These are phyloP conservation scores for Ceratopteris richardii DNA, from an alignment of 75 land plant genomes.

Conservation along the genomic window DNA sequence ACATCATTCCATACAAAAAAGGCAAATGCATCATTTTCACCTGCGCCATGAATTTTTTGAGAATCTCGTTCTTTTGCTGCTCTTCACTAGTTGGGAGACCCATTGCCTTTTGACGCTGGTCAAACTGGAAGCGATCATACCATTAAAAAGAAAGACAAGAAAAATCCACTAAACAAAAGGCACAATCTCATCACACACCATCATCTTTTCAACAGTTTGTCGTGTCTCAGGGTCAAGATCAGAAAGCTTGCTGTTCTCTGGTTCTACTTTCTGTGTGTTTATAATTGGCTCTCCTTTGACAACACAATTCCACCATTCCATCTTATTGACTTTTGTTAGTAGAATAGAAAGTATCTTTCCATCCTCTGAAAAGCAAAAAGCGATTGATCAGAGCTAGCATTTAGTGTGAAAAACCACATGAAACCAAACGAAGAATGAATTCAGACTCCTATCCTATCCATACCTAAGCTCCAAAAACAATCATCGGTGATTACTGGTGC, in stretches of 20 bases:
- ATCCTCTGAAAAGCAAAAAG: conserved; percentile 48
- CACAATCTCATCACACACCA: conserved; percentile 37
- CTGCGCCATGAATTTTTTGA: conserved; percentile 90
- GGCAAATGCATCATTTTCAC: conserved; percentile 21
- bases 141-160: no score
- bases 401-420: no score
- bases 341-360: conserved; percentile 54
- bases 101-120: conserved; percentile 90
- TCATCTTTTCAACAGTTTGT: conserved; percentile 90
- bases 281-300: conserved; percentile 86
- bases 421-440: no score
- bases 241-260: conserved; percentile 78
- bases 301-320: conserved; percentile 94
- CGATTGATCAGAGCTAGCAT: no score
- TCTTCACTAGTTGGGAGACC: conserved; percentile 88
- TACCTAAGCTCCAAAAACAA: conserved; percentile 92
- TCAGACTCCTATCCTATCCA: neutral
- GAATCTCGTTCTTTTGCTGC: conserved; percentile 72
- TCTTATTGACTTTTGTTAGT: conserved; percentile 69
- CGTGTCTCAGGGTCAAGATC: conserved; percentile 87
- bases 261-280: conserved; percentile 90
- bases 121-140: conserved; percentile 52
- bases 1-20: neutral
- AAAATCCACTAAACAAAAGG: neutral
- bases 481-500: conserved; percentile 65